Base-by-base conservation (phyloP, 1,139 yeast species). In the Geotrichum australiense region DNA sequence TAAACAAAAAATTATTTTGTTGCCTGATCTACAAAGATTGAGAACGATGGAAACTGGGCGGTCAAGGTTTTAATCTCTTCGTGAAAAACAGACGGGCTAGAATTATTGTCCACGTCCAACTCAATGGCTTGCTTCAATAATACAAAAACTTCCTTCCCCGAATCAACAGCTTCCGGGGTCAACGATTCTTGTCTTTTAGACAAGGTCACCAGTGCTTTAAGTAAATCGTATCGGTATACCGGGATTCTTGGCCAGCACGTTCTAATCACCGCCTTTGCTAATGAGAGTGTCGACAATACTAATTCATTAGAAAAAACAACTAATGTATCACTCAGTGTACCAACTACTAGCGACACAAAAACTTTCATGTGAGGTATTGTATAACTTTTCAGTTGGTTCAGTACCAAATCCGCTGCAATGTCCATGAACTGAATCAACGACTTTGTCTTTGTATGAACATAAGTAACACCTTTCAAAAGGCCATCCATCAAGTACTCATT, bases 181-280 rank as follows among this genome's bases (percentile, higher is more conserved):
- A 6, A 33, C 35, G 11, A 48, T 48, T 8, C 36, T 45, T 5
- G 25, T 5, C 48, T 37, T 14, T 42, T 42, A 4, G 42, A 46
- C 42, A 51, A 22, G 56, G 50, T 56, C 0, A 58, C 50, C 31
- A 66, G 48, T 31, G 65, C 66, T 0, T 62, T 63, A 28, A 65
- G 34, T 2, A 68, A 44, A 37, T 64, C 69, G 42, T 54, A 64
- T 23, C 57, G 52, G 49, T 66, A 63, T 0, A 36, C 33, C 1
- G 47, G 47, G 1, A 66, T 46, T 19, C 69, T 53, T 8, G 62
- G 60, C 67, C 67, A 61, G 24, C 63, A 50, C 34, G 53, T 55
- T 10, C 47, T 20, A 32, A 63, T 53, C 0, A 56, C 39, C 1
- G 48, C 26, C 2, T 48, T 38, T 33, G 64, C 37, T 18, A 56